Evolutionary conservation across 2,329 filamentous ascomycete genomes (phyloP).

Genomic region (Xylaria sp.): DNA sequence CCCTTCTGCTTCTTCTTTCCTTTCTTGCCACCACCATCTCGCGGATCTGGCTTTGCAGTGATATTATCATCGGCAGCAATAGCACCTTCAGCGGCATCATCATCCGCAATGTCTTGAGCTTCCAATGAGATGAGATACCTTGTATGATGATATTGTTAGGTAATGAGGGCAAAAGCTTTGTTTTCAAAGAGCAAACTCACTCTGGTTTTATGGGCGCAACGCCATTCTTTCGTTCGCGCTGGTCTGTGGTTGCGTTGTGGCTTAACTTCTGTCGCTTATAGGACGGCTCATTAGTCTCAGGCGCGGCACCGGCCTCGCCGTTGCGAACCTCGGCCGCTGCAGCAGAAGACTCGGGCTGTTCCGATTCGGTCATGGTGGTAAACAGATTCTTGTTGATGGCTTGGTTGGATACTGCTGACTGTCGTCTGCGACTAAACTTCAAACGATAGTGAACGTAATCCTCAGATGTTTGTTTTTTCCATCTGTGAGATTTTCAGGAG

Average conservation of each 20-base stretch:
- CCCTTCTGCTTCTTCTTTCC: conserved; percentile 67
- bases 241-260: conserved; percentile 40
- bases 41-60: conserved; percentile 54
- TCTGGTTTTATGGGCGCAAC: conserved; percentile 54
- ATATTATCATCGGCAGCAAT: conserved; percentile 69
- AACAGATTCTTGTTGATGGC: neutral
- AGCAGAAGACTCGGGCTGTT: conserved; percentile 29
- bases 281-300: conserved; percentile 57
- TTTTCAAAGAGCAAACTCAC: conserved; percentile 43
- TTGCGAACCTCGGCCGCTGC: conserved; percentile 29
- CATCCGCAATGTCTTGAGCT: conserved; percentile 55
- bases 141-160: conserved; percentile 7
- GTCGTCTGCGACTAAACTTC: neutral
- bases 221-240: conserved; percentile 43
- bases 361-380: conserved; percentile 28
- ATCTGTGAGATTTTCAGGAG: conserved; percentile 9
- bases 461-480: neutral
- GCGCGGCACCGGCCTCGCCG: conserved; percentile 32
- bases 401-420: neutral
- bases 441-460: neutral
- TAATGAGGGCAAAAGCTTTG: neutral
- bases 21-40: conserved; percentile 47
- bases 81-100: conserved; percentile 71
- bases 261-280: conserved; percentile 71
- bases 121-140: conserved; percentile 50